Base-by-base conservation (phyloP, 148 eudicot species). In the Nyssa sinensis region DNA sequence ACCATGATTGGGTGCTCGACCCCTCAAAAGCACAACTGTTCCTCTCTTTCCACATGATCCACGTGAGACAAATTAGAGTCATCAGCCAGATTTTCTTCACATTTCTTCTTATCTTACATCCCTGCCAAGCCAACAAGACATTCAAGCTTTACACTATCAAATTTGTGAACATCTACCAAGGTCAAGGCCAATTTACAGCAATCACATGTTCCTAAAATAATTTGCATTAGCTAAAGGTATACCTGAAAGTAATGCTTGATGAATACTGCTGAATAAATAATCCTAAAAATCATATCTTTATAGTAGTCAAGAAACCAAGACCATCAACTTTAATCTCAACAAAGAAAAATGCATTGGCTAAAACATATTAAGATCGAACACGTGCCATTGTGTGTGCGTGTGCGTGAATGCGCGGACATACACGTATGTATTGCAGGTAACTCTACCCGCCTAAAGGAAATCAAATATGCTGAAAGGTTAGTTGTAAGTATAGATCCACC, bases 181-280 rank as follows among this genome's bases (percentile, higher is more conserved):
- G 35, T 13, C 24, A 7, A 12, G 21, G 63, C 49, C 33, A 57
- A 30, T 70, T 17, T 57, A 12, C 6, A 23, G 35, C 31, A 55
- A 14, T 13, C 6, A 57, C 37, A 31, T 49, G 28, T 13, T 68
- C 19, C 33, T 61, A 69, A n/a, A 30, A 30, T 24, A 71, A 57
- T 34, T 67, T 63, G 25, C 75, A 34, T 1, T 37, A 24, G 60
- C 30, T 41, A 58, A 49, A 66, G 62, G 28, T 39, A 25, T 81
- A 93, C 99, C 99, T 91, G 78, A 84, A 95, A 89, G 80, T 89
- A 95, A 30, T 82, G 80, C 78, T 82, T 91, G 82, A 95, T 95
- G 81, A 95, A 95, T 30, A 88, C 53, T 7, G 97, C 90, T 55
- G 98, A 93, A 75, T 91, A 93, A 21, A 73, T 82, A 67, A 93